Base-by-base conservation (phyloP, 495 filamentous ascomycete genomes). In the Penicillium canariense region DNA sequence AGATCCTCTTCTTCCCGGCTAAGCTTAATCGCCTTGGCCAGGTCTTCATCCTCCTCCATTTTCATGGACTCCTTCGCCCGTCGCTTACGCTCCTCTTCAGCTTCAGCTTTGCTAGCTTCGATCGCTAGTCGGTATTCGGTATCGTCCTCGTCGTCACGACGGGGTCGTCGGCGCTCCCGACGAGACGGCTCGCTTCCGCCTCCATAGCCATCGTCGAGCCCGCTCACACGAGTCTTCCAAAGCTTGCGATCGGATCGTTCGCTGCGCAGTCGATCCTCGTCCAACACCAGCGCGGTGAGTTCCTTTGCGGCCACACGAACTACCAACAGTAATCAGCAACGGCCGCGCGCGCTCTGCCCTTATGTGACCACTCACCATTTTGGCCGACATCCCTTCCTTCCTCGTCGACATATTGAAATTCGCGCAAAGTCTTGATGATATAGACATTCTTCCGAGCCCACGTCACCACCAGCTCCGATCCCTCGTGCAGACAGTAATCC, bases 391-490 rank as follows among this genome's bases (percentile, higher is more conserved):
- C 95, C 52, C 87, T 80, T 38, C 89, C 87, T 50, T 97, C 94
- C 61, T 97, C 95, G 58, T 99, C 95, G 20, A 97, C 82, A 68
- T 96, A 91, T 66, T 89, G 85, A 60, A 99, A 99, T 71, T 99
- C 95, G 61, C 95, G 85, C 67, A 99, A 69, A 12, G 95, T 99
- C 75, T 97, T 97, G 81, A 99, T 95, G 70, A 97, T 90, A 73
- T 94, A 99, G 62, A 96, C 87, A 67, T 96, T 97, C 77, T 96
- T 94, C 57, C 91, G 86, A 38, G 93, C 93, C 95, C 95, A 97
- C 2, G 93, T 96, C 25, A 99, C 95, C 27, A 97, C 91, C 58
- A 96, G 74, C 73, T 97, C 95, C 0, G 90, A 96, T 6, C 95
- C 95, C 68, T 99, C 95, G 69, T 99, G 95, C 30, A 99, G 79